Evolutionary conservation across 2,329 filamentous ascomycete species (phyloP).

Genomic region (Fusarium sp.): DNA sequence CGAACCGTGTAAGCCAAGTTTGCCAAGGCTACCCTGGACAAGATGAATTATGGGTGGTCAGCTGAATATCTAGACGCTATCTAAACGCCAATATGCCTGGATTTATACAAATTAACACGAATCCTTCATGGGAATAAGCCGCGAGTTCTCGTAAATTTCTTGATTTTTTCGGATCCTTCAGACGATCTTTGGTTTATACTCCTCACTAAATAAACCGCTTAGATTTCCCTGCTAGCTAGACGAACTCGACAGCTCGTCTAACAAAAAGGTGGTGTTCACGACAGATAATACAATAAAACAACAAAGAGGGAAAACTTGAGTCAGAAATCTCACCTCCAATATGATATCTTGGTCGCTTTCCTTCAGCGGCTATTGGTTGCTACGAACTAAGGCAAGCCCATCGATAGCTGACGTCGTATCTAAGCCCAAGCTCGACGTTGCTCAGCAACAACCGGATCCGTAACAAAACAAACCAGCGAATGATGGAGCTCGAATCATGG

Average conservation of each 20-base stretch:
- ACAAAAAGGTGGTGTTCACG: background rate
- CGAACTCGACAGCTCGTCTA: background rate
- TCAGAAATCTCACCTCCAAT: background rate
- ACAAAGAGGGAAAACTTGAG: background rate
- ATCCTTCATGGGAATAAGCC: background rate
- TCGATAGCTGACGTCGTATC: conserved; percentile 19
- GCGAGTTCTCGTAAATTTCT: background rate
- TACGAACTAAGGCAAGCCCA: background rate
- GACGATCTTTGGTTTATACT: background rate
- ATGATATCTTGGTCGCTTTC: background rate
- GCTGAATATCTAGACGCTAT: conserved; percentile 23
- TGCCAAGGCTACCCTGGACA: conserved; percentile 17
- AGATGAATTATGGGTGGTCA: conserved; percentile 5
- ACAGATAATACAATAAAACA: background rate
- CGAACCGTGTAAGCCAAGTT: background rate
- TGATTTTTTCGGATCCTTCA: background rate
- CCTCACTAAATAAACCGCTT: background rate
- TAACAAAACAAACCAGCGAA: conserved; percentile 44
- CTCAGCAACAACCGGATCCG: conserved; percentile 40
- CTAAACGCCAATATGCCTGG: conserved; percentile 8
- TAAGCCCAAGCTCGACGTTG: conserved; percentile 33
- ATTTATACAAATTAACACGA: too few relatives aligned
- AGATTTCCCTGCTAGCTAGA: background rate
- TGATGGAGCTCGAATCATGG: conserved; percentile 33
- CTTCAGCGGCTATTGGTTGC: background rate